phyloP scores from a whole-genome alignment of 352 stramenopile species.

The Globisporangium nagaii region DNA sequence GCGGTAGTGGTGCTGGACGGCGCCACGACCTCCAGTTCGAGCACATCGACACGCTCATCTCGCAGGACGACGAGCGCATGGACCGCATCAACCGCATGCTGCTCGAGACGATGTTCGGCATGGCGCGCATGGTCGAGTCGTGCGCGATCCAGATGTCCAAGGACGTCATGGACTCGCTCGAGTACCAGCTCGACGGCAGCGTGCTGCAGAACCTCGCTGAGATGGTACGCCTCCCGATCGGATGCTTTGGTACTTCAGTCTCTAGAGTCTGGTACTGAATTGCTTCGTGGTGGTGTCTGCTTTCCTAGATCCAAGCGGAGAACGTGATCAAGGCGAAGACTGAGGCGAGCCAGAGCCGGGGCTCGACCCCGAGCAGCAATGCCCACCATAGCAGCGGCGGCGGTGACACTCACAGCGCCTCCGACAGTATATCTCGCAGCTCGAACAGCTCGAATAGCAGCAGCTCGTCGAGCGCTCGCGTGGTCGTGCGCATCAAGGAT shows the following conservation, averaged over 20 bases:
- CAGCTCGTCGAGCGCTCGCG: constrained; percentile 13
- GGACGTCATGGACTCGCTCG: constrained; percentile 76
- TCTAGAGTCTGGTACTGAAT: too few relatives aligned
- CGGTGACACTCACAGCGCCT: neutral
- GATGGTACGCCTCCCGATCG: constrained; percentile 28
- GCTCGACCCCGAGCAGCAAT: neutral
- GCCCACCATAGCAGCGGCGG: neutral
- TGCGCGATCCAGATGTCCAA: constrained; percentile 82
- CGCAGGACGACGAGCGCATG: constrained; percentile 50
- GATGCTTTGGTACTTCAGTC: too few relatives aligned
- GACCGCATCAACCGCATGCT: constrained; percentile 73
- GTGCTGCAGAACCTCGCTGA: constrained; percentile 53
- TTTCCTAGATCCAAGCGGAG: constrained; percentile 40
- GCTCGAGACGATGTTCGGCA: constrained; percentile 75
- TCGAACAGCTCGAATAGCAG: constrained; percentile 4
- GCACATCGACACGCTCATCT: constrained; percentile 44
- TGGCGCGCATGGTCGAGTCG: constrained; percentile 82
- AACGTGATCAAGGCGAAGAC: constrained; percentile 49
- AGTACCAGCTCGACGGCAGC: constrained; percentile 66
- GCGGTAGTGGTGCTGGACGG: neutral
- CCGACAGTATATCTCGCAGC: neutral
- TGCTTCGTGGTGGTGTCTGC: neutral
- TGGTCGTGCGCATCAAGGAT: constrained; percentile 53
- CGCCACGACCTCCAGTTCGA: constrained; percentile 38
- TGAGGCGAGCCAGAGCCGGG: constrained; percentile 8